These are phyloP conservation scores for Strombidium stylifer DNA, from an alignment of 73 alveolate species.

Conservation along the genomic window DNA sequence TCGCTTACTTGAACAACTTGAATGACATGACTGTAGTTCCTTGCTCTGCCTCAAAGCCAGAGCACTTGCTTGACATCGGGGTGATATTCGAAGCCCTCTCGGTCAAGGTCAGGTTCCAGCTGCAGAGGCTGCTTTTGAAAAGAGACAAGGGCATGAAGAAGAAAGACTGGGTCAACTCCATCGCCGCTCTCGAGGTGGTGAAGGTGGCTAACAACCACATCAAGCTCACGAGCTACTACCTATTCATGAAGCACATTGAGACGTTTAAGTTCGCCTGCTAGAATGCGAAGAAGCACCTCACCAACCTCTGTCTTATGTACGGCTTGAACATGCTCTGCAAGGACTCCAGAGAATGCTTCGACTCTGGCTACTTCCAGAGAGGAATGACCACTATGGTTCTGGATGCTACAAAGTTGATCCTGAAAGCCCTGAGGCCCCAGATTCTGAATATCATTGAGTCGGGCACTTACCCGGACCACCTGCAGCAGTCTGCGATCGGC, in stretches of 20 bases:
- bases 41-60: constrained; percentile 2
- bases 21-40: background rate
- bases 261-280: background rate
- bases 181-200: background rate
- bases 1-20: constrained; percentile 28
- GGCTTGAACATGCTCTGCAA: constrained; percentile 1
- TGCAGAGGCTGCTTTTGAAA: constrained; percentile 1
- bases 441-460: constrained; percentile 47
- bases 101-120: constrained; percentile 44
- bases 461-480: constrained; percentile 18
- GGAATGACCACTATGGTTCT: background rate
- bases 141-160: background rate
- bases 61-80: constrained; percentile 25
- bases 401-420: constrained; percentile 20
- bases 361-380: constrained; percentile 45
- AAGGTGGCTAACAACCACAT: background rate
- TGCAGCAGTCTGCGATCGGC: constrained; percentile 44
- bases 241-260: constrained; percentile 1
- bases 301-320: background rate
- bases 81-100: constrained; percentile 25
- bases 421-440: constrained; percentile 31
- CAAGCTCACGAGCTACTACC: background rate
- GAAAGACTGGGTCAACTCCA: background rate
- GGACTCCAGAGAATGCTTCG: constrained; percentile 32
- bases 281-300: background rate